Percentiles rank a stretch among this genome's conserved stretches.
phyloP scores from a whole-genome alignment of 1,284 basidiomycete species.

The Ustilago trichophora region DNA sequence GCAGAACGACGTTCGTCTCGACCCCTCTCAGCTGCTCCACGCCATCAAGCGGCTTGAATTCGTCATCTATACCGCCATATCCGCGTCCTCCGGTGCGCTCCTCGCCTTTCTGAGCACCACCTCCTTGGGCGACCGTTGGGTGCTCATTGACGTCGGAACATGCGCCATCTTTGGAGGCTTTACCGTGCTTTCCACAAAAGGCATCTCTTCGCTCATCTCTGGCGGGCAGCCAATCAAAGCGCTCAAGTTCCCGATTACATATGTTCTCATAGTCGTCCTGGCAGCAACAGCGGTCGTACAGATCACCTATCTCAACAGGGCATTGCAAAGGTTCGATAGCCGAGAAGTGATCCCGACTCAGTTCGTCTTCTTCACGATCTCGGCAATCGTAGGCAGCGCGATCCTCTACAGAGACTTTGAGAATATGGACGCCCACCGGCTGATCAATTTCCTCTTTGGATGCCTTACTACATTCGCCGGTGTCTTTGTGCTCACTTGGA shows the following conservation, averaged over 20 bases:
- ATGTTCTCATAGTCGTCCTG: constrained; percentile 72
- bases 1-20: constrained; percentile 51
- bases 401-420: constrained; percentile 93
- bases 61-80: constrained; percentile 52
- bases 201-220: constrained; percentile 77
- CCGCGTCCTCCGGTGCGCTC: constrained; percentile 24
- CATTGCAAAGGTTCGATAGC: constrained; percentile 68
- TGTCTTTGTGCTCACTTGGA: constrained; percentile 72
- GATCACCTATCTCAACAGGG: constrained; percentile 83
- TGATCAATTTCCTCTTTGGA: constrained; percentile 85
- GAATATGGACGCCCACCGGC: constrained; percentile 71
- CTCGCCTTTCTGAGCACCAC: constrained; percentile 69
- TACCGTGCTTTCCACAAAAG: constrained; percentile 93
- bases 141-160: constrained; percentile 85
- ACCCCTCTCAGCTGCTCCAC: constrained; percentile 46
- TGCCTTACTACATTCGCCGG: constrained; percentile 83
- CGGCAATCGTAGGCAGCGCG: constrained; percentile 88
- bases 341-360: constrained; percentile 75
- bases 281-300: constrained; percentile 84
- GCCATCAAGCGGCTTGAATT: constrained; percentile 58
- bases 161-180: constrained; percentile 83
- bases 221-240: constrained; percentile 41
- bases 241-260: constrained; percentile 59
- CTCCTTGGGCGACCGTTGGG: constrained; percentile 74
- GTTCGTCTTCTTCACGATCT: constrained; percentile 80